A percentile compares a stretch with the other conserved stretches of the same genome.
phyloP scores from a whole-genome alignment of 257 asterid species.

The Solanum etuberosum region DNA sequence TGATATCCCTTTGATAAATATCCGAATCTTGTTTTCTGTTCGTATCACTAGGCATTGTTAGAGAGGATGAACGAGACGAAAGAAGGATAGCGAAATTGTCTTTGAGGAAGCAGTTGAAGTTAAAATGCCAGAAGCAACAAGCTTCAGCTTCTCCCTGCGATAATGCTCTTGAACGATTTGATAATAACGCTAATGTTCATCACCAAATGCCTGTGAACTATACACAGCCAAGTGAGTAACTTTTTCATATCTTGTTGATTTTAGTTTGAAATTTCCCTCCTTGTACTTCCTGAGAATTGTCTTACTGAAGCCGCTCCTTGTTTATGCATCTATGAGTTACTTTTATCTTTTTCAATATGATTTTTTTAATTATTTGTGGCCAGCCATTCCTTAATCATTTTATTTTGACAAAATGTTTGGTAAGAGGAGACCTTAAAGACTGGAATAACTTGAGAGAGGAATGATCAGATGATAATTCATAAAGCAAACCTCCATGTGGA shows the following conservation, averaged over 20 bases:
- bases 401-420: background rate
- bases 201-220: slow-evolving; percentile 53
- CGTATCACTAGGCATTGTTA: slow-evolving; percentile 45
- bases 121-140: slow-evolving; percentile 69
- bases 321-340: background rate
- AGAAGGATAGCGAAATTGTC: slow-evolving; percentile 69
- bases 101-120: slow-evolving; percentile 79
- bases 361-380: background rate
- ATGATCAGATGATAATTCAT: background rate
- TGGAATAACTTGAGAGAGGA: background rate
- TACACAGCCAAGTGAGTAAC: slow-evolving; percentile 56
- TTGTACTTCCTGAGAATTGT: background rate
- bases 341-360: background rate
- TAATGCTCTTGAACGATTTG: slow-evolving; percentile 26
- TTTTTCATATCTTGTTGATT: background rate
- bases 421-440: background rate
- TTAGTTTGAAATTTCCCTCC: background rate
- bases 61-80: slow-evolving; percentile 55
- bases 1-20: background rate
- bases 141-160: slow-evolving; percentile 23
- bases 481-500: background rate
- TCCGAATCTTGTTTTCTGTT: slow-evolving; percentile 1
- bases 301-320: background rate
- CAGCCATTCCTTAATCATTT: background rate
- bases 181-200: slow-evolving; percentile 36